Conservation (phyloP, 306 rosid genomes). For the Heteromeles arbutifolia region DNA sequence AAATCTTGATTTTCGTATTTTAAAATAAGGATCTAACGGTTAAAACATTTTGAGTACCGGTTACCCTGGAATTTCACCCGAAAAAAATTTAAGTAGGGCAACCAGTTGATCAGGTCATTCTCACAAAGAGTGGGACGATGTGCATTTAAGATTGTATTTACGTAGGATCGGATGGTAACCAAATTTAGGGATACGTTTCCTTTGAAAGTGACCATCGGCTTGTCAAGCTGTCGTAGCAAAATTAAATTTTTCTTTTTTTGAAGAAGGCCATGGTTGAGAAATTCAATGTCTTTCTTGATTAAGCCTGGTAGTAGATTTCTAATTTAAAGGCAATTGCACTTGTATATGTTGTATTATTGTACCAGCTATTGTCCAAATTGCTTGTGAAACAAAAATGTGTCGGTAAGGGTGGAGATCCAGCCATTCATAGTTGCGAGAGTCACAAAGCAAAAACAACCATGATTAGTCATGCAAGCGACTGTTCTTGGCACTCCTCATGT, state of each 20-base stretch:
- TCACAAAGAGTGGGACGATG: too few relatives aligned
- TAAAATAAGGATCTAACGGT: too few relatives aligned
- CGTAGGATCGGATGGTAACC: too few relatives aligned
- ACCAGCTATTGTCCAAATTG: background rate
- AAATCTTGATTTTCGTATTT: too few relatives aligned
- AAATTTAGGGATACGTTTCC: background rate
- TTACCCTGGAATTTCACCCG: rapidly evolving
- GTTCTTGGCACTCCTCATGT: background rate
- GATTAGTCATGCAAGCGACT: background rate
- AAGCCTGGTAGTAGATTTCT: background rate
- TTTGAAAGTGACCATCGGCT: background rate
- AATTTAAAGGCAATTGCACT: background rate
- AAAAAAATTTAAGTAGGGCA: too few relatives aligned
- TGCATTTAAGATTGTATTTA: too few relatives aligned
- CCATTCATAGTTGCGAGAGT: too few relatives aligned
- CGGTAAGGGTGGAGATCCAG: background rate
- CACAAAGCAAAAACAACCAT: background rate
- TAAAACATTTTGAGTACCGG: too few relatives aligned
- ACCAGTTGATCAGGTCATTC: too few relatives aligned
- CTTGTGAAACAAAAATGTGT: background rate
- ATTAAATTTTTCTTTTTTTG: too few relatives aligned
- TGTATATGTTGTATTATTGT: too few relatives aligned
- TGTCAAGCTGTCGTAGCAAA: background rate
- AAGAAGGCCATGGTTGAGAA: background rate
- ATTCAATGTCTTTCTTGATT: background rate